Evolutionary conservation across 345 rosid species (phyloP), one percentile per base, ranked within the genome.

Genomic region (Brassica carinata): DNA sequence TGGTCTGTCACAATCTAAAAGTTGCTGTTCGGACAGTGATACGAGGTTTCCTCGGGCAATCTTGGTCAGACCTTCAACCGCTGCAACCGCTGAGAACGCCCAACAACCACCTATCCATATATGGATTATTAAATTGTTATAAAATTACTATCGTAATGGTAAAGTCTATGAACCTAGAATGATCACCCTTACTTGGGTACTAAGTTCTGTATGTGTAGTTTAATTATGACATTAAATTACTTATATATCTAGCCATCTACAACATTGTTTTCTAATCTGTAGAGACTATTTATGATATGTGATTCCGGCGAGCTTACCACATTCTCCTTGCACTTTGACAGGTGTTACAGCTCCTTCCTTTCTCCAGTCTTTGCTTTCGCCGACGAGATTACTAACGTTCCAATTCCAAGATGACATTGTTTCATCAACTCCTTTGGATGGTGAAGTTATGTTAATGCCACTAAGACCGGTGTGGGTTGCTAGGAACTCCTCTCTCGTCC

Each of bases 1-100:
- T 0, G 8, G 30, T 6, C 17, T 61, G 65, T 83, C 89, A 17
- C 90, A 89, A 66, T 89, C 95, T 31, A 87, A 67, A 1, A 89
- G 90, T 27, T 89, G 85, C 63, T 90, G 92, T 83, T 89, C 87
- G 7, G 92, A 90, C 3, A 90, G 65, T n/a, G 92, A 85, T 33
- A 83, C 19, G 43, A 90, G 72, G 17, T 81, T 87, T 5, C 95
- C 85, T 0, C 70, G 79, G 13, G 64, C 77, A 72, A 90, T 83
- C 73, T 83, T 74, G 23, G 75, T 82, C 9, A 85, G 63, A 65
- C 92, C 91, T 83, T 90, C 91, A 19, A 85, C 80, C 7, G 90
- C 91, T 69, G 91, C 92, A 63, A 85, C 84, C 0, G 91, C 86
- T 7, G 91, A 85, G 80, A 87, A 90, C 53, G 92, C 92, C 94